Base-by-base conservation (phyloP, 495 filamentous ascomycete genomes). In the Tuber melanosporum region DNA sequence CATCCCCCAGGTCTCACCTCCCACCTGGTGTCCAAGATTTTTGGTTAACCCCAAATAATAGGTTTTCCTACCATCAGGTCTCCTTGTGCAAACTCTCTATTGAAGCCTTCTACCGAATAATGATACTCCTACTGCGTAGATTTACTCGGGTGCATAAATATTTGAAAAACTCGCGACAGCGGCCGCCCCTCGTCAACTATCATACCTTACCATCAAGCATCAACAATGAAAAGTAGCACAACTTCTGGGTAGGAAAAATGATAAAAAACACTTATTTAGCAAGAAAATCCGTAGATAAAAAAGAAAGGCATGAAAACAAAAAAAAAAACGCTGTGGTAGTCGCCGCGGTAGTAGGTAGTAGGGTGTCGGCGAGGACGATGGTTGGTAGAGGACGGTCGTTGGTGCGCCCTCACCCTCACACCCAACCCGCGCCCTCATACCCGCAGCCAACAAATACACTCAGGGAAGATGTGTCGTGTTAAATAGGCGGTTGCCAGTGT, bases 401-500 rank as follows among this genome's bases (percentile, higher is more conserved):
- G 46, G 4, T 19, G 46, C 17, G 17, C 46, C 46, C 46, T 47
- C 17, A 52, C 10, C n/a, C 32, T 32, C 32, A 32, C 32, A 47
- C 45, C 17, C 1, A 47, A 47, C 17, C 17, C 17, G 45, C 15
- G 15, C 45, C 45, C 45, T 14, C 19, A 14, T 19, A 19, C 45
- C 5, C 1, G 45, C 45, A 19, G 45, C 15, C 17, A 47, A 47
- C 14, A 47, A 22, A 49, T 49, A 52, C 47, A 52, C 20, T 52
- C 20, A 52, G 47, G 47, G 47, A 75, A 86, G 71, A 74, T 86
- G 81, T 15, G 86, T 87, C 7, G 88, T 89, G 82, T 89, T 90
- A 82, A 90, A 91, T n/a, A 91, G 80, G 36, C 89, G 85, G 76
- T 90, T 87, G 0, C 89, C 88, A 6, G 89, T 91, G 75, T 91